These are phyloP conservation scores for Globisporangium sylvaticum DNA, from an alignment of 352 stramenopile species.

Conservation along the genomic window DNA sequence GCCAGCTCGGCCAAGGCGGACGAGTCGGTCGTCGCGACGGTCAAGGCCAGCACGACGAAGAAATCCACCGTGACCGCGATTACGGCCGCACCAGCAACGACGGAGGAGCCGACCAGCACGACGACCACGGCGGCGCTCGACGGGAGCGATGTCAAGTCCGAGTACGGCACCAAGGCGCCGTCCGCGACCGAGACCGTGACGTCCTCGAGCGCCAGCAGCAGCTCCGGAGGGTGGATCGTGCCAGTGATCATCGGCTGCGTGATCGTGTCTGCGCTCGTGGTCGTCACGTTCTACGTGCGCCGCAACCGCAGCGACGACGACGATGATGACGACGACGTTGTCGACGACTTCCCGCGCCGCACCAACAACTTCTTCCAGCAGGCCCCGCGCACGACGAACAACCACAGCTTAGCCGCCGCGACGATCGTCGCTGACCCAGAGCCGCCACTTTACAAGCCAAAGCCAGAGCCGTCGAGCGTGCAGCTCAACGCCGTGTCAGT, in stretches of 20 bases:
- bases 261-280: constrained; percentile 42
- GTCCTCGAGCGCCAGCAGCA: constrained; percentile 13
- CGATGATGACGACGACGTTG: constrained; percentile 46
- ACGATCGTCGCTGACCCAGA: constrained; percentile 6
- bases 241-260: constrained; percentile 53
- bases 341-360: constrained; percentile 40
- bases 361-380: constrained; percentile 63
- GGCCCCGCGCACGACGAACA: constrained; percentile 43
- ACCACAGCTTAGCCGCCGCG: constrained; percentile 21
- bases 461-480: constrained; percentile 12
- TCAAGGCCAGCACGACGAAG: constrained; percentile 18
- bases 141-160: constrained; percentile 32
- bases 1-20: constrained; percentile 13
- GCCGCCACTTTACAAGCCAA: constrained; percentile 16
- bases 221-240: constrained; percentile 44
- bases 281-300: constrained; percentile 63
- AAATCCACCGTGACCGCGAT: constrained; percentile 18
- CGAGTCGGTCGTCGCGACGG: constrained; percentile 17
- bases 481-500: constrained; percentile 16
- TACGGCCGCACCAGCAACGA: constrained; percentile 19
- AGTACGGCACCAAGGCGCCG: constrained; percentile 46
- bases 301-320: constrained; percentile 36
- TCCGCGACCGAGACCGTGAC: constrained; percentile 25
- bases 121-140: constrained; percentile 27
- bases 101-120: constrained; percentile 20